These are phyloP conservation scores for Pythium inflatum DNA, from an alignment of 352 stramenopile genomes.

Conservation along the genomic window DNA sequence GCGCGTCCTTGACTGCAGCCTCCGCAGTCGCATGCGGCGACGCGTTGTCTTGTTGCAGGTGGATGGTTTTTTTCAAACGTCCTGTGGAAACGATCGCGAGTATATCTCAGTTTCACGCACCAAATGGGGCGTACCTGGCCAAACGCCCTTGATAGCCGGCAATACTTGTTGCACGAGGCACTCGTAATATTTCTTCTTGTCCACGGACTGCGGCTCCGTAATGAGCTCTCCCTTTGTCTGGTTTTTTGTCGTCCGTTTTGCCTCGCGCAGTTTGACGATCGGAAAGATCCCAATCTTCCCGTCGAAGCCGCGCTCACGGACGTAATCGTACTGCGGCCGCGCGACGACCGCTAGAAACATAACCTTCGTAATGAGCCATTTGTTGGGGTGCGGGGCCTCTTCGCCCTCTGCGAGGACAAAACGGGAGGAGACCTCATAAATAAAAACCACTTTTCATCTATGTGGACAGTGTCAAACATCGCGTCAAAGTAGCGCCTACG, in stretches of 20 bases:
- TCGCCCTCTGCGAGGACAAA: slow-evolving; percentile 30
- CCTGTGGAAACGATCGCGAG: too few relatives aligned
- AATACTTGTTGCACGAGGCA: not conserved
- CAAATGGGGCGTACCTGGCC: slow-evolving; percentile 23
- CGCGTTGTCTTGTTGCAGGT: slow-evolving; percentile 25
- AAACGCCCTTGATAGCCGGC: slow-evolving; percentile 7
- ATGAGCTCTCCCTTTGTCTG: slow-evolving; percentile 6
- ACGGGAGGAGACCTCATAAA: slow-evolving; percentile 14
- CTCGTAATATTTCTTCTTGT: slow-evolving; percentile 16
- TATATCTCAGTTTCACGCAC: too few relatives aligned
- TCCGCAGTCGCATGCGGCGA: slow-evolving; percentile 6
- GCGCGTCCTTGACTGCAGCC: not conserved
- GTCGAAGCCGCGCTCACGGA: slow-evolving; percentile 4
- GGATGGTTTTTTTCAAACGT: too few relatives aligned
- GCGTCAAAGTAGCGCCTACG: slow-evolving; percentile 15
- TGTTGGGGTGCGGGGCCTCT: slow-evolving; percentile 21
- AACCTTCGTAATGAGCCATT: slow-evolving; percentile 37
- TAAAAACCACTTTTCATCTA: slow-evolving; percentile 42
- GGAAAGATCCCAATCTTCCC: slow-evolving; percentile 27
- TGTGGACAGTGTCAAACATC: slow-evolving; percentile 29
- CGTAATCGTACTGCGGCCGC: slow-evolving; percentile 21
- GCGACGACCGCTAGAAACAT: slow-evolving; percentile 36
- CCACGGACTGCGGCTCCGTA: not conserved
- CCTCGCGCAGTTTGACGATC: not conserved
- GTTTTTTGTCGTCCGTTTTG: slow-evolving; percentile 19